These are phyloP conservation scores for Gentiana macrophylla DNA, from an alignment of 257 asterid genomes.

Conservation along the genomic window DNA sequence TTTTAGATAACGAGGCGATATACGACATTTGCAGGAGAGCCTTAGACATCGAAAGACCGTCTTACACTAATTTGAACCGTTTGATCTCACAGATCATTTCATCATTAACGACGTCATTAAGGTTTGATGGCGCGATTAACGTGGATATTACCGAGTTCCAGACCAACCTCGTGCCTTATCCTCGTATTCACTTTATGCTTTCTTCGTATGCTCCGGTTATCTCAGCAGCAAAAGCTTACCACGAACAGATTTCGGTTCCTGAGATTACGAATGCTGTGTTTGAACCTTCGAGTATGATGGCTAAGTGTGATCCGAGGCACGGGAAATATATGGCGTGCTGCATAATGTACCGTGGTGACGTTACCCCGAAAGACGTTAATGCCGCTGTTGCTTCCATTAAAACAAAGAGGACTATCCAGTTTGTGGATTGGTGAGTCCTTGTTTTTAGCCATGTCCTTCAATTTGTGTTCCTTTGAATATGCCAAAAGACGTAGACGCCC, in stretches of 20 bases:
- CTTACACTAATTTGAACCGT: constrained; percentile 14
- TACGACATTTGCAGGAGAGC: constrained; percentile 16
- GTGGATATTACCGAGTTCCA: constrained; percentile 14
- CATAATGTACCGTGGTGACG: constrained; percentile 14
- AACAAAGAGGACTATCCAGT: constrained; percentile 10
- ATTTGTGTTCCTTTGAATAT: too few species aligned
- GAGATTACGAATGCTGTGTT: constrained; percentile 13
- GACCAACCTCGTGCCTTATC: constrained; percentile 16
- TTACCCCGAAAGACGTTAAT: constrained; percentile 16
- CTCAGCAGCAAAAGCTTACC: constrained; percentile 15
- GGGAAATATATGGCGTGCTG: constrained; percentile 18
- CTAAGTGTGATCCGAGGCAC: constrained; percentile 15
- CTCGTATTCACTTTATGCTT: constrained; percentile 16
- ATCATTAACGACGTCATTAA: constrained; percentile 13
- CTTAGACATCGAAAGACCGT: constrained; percentile 13
- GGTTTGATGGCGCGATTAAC: constrained; percentile 15
- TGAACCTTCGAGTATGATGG: constrained; percentile 14
- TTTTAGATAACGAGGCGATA: constrained; percentile 16
- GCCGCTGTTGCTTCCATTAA: constrained; percentile 14
- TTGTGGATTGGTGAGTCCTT: constrained; percentile 13
- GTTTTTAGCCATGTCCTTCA: background rate
- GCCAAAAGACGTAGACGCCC: too few species aligned
- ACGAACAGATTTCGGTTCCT: constrained; percentile 14
- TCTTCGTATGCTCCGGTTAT: constrained; percentile 16
- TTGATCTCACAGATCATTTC: constrained; percentile 14